A percentile compares a stretch with the other conserved stretches of the same genome.
These are phyloP conservation scores for Fusarium burgessii DNA, from an alignment of 2,329 filamentous ascomycete genomes.

Conservation along the genomic window DNA sequence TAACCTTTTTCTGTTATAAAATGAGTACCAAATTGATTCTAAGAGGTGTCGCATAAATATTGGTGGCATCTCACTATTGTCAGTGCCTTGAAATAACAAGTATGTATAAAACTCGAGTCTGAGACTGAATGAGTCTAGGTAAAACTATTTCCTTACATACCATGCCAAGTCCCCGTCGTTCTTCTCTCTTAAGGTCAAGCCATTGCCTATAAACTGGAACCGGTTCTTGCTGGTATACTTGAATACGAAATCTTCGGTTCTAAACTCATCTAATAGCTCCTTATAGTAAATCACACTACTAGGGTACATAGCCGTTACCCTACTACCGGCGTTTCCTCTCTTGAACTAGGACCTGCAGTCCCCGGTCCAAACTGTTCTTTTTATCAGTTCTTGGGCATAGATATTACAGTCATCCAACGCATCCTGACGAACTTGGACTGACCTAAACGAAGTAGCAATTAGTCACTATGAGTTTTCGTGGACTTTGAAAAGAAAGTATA, in stretches of 20 bases:
- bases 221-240: neutral
- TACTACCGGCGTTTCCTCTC: neutral
- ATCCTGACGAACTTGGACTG: neutral
- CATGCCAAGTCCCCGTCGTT: neutral
- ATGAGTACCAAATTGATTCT: no score
- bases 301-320: constrained; percentile 1
- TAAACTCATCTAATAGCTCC: neutral
- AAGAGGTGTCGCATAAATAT: neutral
- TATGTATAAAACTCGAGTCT: neutral
- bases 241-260: neutral
- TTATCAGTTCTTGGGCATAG: neutral
- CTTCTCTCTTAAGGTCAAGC: neutral
- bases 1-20: no score
- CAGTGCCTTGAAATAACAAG: neutral
- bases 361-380: neutral
- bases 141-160: neutral
- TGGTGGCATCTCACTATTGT: neutral
- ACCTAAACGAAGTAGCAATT: neutral
- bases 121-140: accelerated
- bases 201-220: constrained; percentile 10
- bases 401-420: neutral
- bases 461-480: accelerated
- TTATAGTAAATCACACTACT: constrained; percentile 7
- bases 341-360: constrained; percentile 14
- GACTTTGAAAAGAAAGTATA: accelerated